Conservation (phyloP, 2,329 filamentous ascomycete species). For the Nigrospora sphaerica region DNA sequence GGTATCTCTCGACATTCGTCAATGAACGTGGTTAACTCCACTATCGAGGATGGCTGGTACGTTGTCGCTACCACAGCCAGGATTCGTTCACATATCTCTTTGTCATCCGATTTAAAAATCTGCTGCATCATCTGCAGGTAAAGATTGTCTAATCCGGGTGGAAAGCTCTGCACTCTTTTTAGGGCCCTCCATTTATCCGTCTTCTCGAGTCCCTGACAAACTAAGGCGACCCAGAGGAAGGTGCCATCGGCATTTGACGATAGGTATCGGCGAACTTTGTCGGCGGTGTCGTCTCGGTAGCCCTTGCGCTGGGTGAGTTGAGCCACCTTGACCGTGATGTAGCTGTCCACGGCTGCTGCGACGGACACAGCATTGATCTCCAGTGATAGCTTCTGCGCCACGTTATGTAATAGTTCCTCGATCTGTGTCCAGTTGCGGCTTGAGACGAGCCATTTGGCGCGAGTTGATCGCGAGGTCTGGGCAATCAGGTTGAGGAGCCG, state of each 20-base stretch:
- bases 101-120: constrained; percentile 19
- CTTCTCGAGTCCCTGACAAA: constrained; percentile 22
- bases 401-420: constrained; percentile 16
- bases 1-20: constrained; percentile 3
- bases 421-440: constrained; percentile 33
- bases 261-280: constrained; percentile 12
- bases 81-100: constrained; percentile 22
- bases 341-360: constrained; percentile 25
- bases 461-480: constrained; percentile 11
- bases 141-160: constrained; percentile 24
- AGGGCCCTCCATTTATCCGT: constrained; percentile 17
- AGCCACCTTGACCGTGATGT: constrained; percentile 26
- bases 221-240: constrained; percentile 37
- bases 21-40: constrained; percentile 17
- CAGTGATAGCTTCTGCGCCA: constrained; percentile 19
- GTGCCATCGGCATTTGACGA: constrained; percentile 25
- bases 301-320: neutral
- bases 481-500: constrained; percentile 28
- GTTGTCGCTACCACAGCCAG: constrained; percentile 21
- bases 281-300: neutral
- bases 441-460: constrained; percentile 34
- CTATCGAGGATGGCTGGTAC: constrained; percentile 27
- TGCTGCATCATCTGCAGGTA: constrained; percentile 30
- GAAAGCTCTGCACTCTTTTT: constrained; percentile 13
- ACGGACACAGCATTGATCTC: constrained; percentile 28